Base-by-base conservation (phyloP, 768 basidiomycete genomes). In the Lactarius quietus region DNA sequence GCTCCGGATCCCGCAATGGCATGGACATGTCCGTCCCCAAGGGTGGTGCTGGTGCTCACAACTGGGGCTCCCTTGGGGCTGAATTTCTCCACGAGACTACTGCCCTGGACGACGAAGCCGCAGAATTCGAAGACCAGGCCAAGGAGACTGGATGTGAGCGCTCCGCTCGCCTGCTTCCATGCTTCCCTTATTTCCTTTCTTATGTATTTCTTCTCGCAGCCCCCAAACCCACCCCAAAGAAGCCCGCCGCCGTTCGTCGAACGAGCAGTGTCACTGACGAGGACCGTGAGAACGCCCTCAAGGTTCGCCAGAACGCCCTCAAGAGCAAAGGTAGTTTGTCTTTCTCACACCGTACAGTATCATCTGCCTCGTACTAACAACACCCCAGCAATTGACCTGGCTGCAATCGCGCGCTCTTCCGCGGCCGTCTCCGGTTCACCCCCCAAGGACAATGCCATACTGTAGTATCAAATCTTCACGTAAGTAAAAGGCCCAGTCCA, bases 321-420 rank as follows among this genome's bases (percentile, higher is more conserved):
- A 90, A 89, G 79, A 76, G 77, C 66, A 81, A 86, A 85, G 63
- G 69, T 51, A 45, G 58, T 67, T 31, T 48, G 58, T 59, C 38
- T 39, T n/a, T 45, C 43, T 38, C 57, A 65, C n/a, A 12, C 12
- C n/a, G 17, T 8, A 4, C 12, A 12, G 7, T 15, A 15, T n/a
- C n/a, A 18, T 39, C 28, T 20, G 7, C 9, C 10, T 17, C 29
- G 29, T 48, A 38, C 23, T 54, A 56, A 68, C 15, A 41, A 31
- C 53, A 28, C 8, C 23, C 10, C 65, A 73, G 70, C 64, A 20
- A 76, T 85, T 51, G 90, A 94, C 76, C 83, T 95, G 64, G 81
- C 83, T 38, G 80, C 87, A 61, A 95, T 95, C 71, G 93, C 93
- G 17, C 86, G 91, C 70, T 91, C 91, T 62, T 93, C 92, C 10